Base-by-base conservation (phyloP, 2,329 filamentous ascomycete genomes). In the Paracoccidioides brasiliensis region DNA sequence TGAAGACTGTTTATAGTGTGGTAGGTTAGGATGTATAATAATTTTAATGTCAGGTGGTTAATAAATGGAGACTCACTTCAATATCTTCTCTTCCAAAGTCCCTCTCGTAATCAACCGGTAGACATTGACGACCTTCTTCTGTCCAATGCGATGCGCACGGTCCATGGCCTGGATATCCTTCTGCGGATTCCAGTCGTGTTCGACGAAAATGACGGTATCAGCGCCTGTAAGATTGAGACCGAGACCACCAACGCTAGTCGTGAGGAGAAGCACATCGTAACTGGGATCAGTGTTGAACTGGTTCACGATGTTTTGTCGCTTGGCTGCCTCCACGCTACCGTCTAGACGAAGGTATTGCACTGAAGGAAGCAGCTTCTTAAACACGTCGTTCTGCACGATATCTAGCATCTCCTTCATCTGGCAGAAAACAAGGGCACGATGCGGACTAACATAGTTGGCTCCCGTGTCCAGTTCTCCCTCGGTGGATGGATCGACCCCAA, bases 391-490 rank as follows among this genome's bases (percentile, higher is more conserved):
- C 68, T 97, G 90, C 2, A 98, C 94, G 82, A 98, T 97, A 70
- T 98, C 93, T 30, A 98, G 79, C 94, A 98, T 98, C 70, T 98
- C 93, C 73, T 98, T 98, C 89, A 98, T 96, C 70, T 98, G 93
- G 66, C 93, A 98, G 78, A 98, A 98, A 62, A 98, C 86, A 33
- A 98, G 81, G 0, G 93, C 94, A 46, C 93, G 88, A 68, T 98
- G 93, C 35, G 91, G 93, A 59, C 93, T 95, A 69, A 98, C 94
- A 43, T 90, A 94, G 69, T 88, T 82, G 52, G 80, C 78, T 56
- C 78, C 80, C 0, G 80, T 76, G 14, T 79, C 78, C 10, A 85
- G 69, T 44, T 78, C 76, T 22, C 75, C 76, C 60, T 80, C 78
- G 6, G 81, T 79, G n/a, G 74, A 74, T 14, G 81, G 80, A 59